Evolutionary conservation across 345 rosid species (phyloP).

Genomic region (Diplotaxis tenuifolia): DNA sequence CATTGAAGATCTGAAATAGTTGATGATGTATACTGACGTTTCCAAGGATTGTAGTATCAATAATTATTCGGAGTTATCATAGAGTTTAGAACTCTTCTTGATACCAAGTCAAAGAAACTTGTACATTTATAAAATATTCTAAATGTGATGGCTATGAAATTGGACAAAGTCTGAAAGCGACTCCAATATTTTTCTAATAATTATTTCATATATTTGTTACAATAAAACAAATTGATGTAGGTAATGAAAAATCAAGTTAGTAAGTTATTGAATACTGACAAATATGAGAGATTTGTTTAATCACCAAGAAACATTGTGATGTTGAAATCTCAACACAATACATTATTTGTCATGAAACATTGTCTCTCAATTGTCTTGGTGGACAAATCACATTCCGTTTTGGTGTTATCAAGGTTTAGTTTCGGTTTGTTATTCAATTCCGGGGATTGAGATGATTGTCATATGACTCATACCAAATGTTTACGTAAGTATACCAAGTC

Average conservation of each 20-base stretch:
- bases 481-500: not conserved
- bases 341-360: not conserved
- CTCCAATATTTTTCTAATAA: not conserved
- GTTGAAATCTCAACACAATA: constrained; percentile 27
- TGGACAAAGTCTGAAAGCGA: constrained; percentile 20
- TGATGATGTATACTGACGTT: not conserved
- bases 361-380: not conserved
- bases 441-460: not conserved
- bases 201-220: constrained; percentile 2
- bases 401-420: not conserved
- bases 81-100: not conserved
- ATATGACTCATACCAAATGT: not conserved
- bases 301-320: constrained; percentile 10
- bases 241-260: constrained; percentile 8
- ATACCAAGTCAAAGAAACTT: constrained; percentile 20
- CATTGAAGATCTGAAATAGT: not conserved
- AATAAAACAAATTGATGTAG: constrained; percentile 7
- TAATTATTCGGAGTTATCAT: not conserved
- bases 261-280: not conserved
- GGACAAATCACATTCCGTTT: not conserved
- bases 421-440: not conserved
- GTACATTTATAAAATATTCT: constrained; percentile 2
- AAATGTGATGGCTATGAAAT: not conserved
- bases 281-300: not conserved
- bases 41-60: not conserved